phyloP scores from a whole-genome alignment of 495 filamentous ascomycete genomes.

The Eremomyces bilateralis region DNA sequence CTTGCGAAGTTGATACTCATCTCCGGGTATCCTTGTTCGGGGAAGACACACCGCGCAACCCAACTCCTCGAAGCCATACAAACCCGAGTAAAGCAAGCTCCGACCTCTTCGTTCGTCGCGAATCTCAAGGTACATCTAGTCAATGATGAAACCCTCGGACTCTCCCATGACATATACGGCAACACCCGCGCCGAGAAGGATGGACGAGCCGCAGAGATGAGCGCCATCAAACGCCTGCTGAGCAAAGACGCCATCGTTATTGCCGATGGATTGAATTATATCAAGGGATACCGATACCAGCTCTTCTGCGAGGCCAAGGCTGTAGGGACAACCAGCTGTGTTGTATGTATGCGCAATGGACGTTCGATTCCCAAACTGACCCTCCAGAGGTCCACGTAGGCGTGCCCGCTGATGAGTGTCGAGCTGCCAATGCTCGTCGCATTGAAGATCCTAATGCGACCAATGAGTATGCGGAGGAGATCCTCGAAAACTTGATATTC shows the following conservation, averaged over 20 bases:
- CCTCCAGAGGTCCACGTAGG: conserved; percentile 50
- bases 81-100: conserved; percentile 24
- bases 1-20: conserved; percentile 60
- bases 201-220: conserved; percentile 67
- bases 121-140: conserved; percentile 27
- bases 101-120: not conserved
- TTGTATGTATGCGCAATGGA: conserved; percentile 27
- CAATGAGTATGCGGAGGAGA: conserved; percentile 24
- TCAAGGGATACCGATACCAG: conserved; percentile 95
- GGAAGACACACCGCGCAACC: conserved; percentile 67
- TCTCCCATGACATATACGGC: conserved; percentile 41
- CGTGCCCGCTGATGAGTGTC: conserved; percentile 44
- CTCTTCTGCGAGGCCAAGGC: conserved; percentile 89
- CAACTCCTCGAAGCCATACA: conserved; percentile 53
- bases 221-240: conserved; percentile 65
- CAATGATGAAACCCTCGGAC: conserved; percentile 40
- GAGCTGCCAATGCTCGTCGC: conserved; percentile 29
- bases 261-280: conserved; percentile 83
- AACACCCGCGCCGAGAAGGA: conserved; percentile 65
- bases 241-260: conserved; percentile 67
- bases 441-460: not conserved
- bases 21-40: conserved; percentile 80
- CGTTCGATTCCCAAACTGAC: not conserved
- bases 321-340: conserved; percentile 55
- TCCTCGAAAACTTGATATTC: conserved; percentile 84